These are phyloP conservation scores for Cladosporium sp. DNA, from an alignment of 2,329 filamentous ascomycete species.

Conservation along the genomic window DNA sequence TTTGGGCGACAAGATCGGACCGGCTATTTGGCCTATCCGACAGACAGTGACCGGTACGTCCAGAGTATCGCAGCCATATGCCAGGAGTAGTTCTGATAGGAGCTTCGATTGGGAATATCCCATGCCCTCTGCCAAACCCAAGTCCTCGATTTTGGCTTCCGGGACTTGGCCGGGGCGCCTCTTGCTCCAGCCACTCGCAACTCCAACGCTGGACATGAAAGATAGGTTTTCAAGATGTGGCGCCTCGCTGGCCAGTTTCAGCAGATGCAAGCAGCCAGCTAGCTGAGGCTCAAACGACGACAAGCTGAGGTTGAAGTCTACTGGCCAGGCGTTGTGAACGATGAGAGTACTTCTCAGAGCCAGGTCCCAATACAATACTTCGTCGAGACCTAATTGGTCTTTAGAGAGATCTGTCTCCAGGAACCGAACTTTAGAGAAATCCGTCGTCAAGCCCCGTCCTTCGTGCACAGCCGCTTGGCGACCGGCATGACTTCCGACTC, in stretches of 20 bases:
- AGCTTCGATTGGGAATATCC: slow-evolving; percentile 11
- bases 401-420: slow-evolving; percentile 23
- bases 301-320: slow-evolving; percentile 34
- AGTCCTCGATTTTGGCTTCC: not conserved
- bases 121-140: not conserved
- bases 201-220: slow-evolving; percentile 8
- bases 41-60: slow-evolving; percentile 20
- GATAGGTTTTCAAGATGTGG: not conserved
- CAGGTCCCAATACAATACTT: slow-evolving; percentile 18
- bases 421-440: slow-evolving; percentile 26
- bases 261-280: not conserved
- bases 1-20: slow-evolving; percentile 18
- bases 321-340: slow-evolving; percentile 36
- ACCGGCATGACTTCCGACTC: slow-evolving; percentile 19
- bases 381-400: slow-evolving; percentile 23
- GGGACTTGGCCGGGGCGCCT: slow-evolving; percentile 11
- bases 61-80: not conserved
- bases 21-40: slow-evolving; percentile 25
- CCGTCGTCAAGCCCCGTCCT: slow-evolving; percentile 19
- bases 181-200: slow-evolving; percentile 1
- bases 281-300: slow-evolving; percentile 25
- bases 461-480: slow-evolving; percentile 22
- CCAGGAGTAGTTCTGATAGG: not conserved
- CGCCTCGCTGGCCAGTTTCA: slow-evolving; percentile 21
- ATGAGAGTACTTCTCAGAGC: slow-evolving; percentile 21